Base-by-base conservation (phyloP, 495 filamentous ascomycete genomes). In the Aspergillus diversus region DNA sequence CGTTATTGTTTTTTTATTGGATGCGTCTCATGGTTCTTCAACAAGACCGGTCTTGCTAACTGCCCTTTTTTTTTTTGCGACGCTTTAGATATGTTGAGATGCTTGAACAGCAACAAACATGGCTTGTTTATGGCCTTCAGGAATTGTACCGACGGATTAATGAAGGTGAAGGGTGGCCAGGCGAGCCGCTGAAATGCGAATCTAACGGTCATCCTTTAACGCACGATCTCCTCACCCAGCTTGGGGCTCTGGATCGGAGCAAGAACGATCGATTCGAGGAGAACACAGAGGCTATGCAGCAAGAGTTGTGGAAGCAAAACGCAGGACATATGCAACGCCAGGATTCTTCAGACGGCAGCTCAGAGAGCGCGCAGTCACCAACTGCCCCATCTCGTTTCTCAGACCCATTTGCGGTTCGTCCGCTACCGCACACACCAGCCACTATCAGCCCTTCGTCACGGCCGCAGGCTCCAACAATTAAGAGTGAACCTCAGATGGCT, bases 71-170 rank as follows among this genome's bases (percentile, higher is more conserved):
- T 49, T 32, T 53, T 7, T 31, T 5, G 1, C 7, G 51, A 66
- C 42, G 47, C 33, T 21, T 5, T 53, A 89, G 86, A 68, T 89
- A 89, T 61, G 86, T 89, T 37, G 87, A 90, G 66, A 87, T 89
- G 83, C 83, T 90, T n/a, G 87, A 90, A 64, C 85, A 88, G 64
- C 86, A 90, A 75, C 86, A 89, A 73, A 68, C 72, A 9, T 87
- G 87, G 74, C 77, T 90, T 4, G 86, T 89, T 52, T 72, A 86
- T 47, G 86, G 81, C 33, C 75, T 89, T 1, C 84, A 86, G 64
- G 83, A 88, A 71, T 68, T 88, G 37, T 90, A 89, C 68, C 76
- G 76, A 55, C 83, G 82, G 34, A 66, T 80, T 27, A 71, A 72
- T 33, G 77, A 75, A 32, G 80, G 82, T 43, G 75, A 84, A 64